Evolutionary conservation across 257 asterid species (phyloP).

Genomic region (Scutellaria galericulata): DNA sequence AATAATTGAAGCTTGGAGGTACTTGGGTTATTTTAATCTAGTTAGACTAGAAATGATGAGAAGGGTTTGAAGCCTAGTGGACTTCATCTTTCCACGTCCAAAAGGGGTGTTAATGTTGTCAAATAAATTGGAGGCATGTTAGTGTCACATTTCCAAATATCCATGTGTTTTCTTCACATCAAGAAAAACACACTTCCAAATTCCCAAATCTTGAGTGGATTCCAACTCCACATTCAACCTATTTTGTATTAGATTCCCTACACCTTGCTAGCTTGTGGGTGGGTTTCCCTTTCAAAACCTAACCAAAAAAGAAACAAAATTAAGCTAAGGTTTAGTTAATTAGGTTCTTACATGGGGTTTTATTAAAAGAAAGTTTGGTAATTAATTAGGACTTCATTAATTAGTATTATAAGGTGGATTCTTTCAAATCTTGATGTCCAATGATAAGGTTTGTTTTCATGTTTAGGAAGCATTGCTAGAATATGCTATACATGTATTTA

Average conservation of each 20-base stretch:
- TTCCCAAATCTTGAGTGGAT: conserved; percentile 53
- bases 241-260: conserved; percentile 46
- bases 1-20: conserved; percentile 53
- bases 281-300: conserved; percentile 69
- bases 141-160: conserved; percentile 49
- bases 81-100: conserved; percentile 39
- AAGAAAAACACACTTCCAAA: conserved; percentile 32
- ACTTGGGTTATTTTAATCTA: neutral
- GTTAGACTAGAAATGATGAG: conserved; percentile 45
- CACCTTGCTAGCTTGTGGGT: conserved; percentile 42
- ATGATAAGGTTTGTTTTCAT: conserved; percentile 29
- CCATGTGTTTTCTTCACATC: conserved; percentile 60
- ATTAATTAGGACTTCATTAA: neutral
- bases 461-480: neutral
- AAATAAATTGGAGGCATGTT: conserved; percentile 56
- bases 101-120: conserved; percentile 54
- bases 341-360: conserved; percentile 1
- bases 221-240: conserved; percentile 76
- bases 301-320: conserved; percentile 25
- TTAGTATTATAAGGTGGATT: conserved; percentile 9
- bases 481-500: too few relatives aligned
- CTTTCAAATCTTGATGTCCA: conserved; percentile 35
- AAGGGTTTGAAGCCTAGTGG: conserved; percentile 49
- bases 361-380: conserved; percentile 7
- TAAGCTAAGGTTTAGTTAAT: neutral